These are phyloP conservation scores for Allomyces javanicus DNA, from an alignment of 192 early-diverging fungal genomes.

Conservation along the genomic window DNA sequence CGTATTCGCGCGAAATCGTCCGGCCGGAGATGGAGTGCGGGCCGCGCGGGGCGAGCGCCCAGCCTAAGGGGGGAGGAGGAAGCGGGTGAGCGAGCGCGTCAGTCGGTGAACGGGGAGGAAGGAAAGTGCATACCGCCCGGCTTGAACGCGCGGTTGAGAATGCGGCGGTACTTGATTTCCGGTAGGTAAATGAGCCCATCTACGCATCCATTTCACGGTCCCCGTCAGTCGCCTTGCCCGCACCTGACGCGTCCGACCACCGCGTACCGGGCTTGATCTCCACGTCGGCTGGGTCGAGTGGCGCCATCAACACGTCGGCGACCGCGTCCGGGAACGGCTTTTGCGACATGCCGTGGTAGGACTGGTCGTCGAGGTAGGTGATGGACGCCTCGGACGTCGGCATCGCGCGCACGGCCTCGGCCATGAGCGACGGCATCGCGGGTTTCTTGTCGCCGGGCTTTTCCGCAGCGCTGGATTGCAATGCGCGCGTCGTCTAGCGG, in stretches of 20 bases:
- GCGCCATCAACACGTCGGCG: slow-evolving; percentile 46
- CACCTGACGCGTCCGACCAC: neutral
- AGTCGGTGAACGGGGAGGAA: too few relatives aligned
- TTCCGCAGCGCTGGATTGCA: too few relatives aligned
- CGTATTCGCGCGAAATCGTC: slow-evolving; percentile 79
- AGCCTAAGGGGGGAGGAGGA: slow-evolving; percentile 14
- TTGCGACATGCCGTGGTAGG: slow-evolving; percentile 48
- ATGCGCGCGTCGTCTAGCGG: too few relatives aligned
- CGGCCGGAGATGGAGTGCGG: slow-evolving; percentile 60
- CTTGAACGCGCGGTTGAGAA: slow-evolving; percentile 84
- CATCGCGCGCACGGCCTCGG: neutral
- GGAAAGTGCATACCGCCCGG: slow-evolving; percentile 41
- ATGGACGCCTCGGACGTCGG: neutral
- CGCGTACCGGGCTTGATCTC: slow-evolving; percentile 72
- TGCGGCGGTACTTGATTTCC: slow-evolving; percentile 94
- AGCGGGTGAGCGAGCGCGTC: too few relatives aligned
- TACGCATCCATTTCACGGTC: slow-evolving; percentile 1
- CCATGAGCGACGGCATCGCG: neutral
- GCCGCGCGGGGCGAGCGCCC: slow-evolving; percentile 72
- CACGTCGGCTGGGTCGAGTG: slow-evolving; percentile 53
- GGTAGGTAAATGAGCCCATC: slow-evolving; percentile 89
- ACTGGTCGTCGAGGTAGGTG: slow-evolving; percentile 6
- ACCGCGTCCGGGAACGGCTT: slow-evolving; percentile 55
- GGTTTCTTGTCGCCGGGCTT: too few relatives aligned
- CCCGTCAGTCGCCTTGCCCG: neutral